phyloP scores from a whole-genome alignment of 176 grass and related monocot species.

The Stipa capillata region DNA sequence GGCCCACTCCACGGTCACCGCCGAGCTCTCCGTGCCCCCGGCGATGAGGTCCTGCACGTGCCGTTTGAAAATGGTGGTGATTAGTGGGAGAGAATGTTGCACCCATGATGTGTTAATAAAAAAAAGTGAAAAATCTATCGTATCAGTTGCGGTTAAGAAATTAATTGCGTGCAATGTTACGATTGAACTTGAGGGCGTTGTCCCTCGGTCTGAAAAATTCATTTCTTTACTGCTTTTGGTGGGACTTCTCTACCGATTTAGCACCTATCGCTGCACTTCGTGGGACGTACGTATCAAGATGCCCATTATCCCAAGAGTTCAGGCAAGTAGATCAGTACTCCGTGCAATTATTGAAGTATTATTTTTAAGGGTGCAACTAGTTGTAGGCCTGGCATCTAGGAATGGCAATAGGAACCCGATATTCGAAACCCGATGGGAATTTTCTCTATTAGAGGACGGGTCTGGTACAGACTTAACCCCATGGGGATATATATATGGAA shows the following conservation, averaged over 20 bases:
- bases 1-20: conserved; percentile 52
- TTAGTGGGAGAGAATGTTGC: neutral
- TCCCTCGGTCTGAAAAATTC: neutral
- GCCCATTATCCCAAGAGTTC: neutral
- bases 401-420: too few relatives aligned
- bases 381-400: neutral
- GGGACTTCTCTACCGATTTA: neutral
- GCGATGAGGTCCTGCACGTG: conserved; percentile 46
- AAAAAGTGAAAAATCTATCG: neutral
- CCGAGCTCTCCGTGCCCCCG: conserved; percentile 56
- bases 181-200: neutral
- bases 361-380: too few relatives aligned
- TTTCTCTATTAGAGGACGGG: too few relatives aligned
- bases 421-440: too few relatives aligned
- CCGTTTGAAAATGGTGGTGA: neutral
- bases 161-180: neutral
- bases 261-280: neutral
- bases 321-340: neutral
- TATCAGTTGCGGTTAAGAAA: neutral
- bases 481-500: too few relatives aligned
- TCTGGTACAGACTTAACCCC: too few relatives aligned
- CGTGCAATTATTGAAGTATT: neutral
- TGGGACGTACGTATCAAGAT: neutral
- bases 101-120: neutral
- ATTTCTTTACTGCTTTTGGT: neutral